Conservation (phyloP, 805 yeast species). For the Maudiozyma bulderi region DNA sequence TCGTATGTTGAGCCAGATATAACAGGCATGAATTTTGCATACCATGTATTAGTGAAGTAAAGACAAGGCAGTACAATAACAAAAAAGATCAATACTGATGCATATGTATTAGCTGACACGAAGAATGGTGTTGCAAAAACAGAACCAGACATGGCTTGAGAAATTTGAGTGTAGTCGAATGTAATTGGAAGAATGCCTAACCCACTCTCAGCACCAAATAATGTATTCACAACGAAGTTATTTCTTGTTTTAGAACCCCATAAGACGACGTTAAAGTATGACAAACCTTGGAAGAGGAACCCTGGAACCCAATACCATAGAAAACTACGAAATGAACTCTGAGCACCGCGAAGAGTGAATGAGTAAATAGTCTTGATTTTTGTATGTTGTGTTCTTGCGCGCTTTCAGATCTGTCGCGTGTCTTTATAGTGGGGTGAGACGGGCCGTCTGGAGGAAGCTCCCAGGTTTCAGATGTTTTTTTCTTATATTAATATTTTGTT, state of each 20-base stretch:
- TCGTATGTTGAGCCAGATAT: constrained; percentile 29
- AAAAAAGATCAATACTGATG: constrained; percentile 40
- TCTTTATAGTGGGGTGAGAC: too few species aligned
- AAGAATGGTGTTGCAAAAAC: constrained; percentile 49
- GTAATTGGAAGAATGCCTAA: constrained; percentile 46
- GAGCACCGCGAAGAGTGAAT: too few species aligned
- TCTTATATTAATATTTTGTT: too few species aligned
- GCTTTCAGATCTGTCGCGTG: too few species aligned
- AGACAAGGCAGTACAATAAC: constrained; percentile 42
- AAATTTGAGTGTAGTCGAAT: constrained; percentile 51
- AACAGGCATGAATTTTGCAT: constrained; percentile 52
- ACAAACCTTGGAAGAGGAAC: constrained; percentile 49
- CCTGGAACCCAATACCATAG: constrained; percentile 59
- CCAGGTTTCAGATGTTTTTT: too few species aligned
- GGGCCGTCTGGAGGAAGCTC: too few species aligned
- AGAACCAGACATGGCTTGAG: constrained; percentile 40
- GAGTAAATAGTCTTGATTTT: too few species aligned
- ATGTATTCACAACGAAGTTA: constrained; percentile 48
- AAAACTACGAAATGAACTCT: constrained; percentile 41
- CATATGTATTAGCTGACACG: constrained; percentile 32
- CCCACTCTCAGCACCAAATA: constrained; percentile 53
- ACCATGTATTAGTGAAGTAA: constrained; percentile 47
- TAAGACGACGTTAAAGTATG: constrained; percentile 43
- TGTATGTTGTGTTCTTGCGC: too few species aligned
- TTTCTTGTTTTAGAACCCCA: constrained; percentile 32